Base-by-base conservation (phyloP, 192 early-diverging fungal species). In the Backusella luteola region DNA sequence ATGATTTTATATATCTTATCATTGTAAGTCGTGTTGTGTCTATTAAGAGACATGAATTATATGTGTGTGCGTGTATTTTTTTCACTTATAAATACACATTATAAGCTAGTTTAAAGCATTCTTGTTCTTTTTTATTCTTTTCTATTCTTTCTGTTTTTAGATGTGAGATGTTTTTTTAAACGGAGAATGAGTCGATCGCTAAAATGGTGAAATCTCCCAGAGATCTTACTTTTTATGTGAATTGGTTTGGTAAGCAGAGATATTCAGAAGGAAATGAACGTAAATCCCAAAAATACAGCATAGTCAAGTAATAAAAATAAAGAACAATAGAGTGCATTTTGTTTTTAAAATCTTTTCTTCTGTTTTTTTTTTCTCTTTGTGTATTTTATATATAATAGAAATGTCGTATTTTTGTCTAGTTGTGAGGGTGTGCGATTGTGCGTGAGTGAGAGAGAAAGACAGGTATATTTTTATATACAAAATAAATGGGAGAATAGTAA, bases 401-500 rank as follows among this genome's bases (percentile, higher is more conserved):
- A 26, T 12, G 21, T 49, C 46, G 46, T 49, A 49, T 49, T 19
- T 49, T 17, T 19, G 46, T 49, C 56, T 63, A 63, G 21, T 23
- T 63, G 23, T 53, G 52, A 21, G 52, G 7, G 52, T 6, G 52
- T 29, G 23, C 26, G 56, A 29, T 23, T 63, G 56, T 63, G 26
- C 26, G 26, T 26, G 56, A 11, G 53, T 26, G n/a, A 29, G n/a
- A 12, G 21, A 26, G 23, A 29, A 56, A 23, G 56, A 63, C 8
- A 29, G 26, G 26, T 23, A 29, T 63, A 63, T 63, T 29, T 26
- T 63, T 63, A 63, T 63, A 63, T 63, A 29, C 56, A 63, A 29
- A 63, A 63, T 63, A 63, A 63, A 23, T 63, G 56, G 21, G 56
- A 63, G 26, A 63, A 63, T 56, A 56, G 5, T 56, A 63, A 63